Conservation (phyloP, 176 grass and related monocot genomes). For the Carex scoparia region DNA sequence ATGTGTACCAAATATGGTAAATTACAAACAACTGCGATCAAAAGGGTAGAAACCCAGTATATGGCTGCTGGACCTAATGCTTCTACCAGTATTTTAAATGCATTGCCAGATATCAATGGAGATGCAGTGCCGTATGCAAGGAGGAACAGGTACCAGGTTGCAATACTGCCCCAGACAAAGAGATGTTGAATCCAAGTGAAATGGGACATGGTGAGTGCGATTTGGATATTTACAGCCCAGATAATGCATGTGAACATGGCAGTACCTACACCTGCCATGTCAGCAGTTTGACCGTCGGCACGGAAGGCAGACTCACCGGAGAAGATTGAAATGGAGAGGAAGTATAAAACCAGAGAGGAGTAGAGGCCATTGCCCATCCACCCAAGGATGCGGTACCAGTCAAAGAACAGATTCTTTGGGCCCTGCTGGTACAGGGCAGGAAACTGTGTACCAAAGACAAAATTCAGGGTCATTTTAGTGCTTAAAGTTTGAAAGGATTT, state of each 20-base stretch:
- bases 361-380: slow-evolving; percentile 99
- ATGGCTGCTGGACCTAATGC: slow-evolving; percentile 77
- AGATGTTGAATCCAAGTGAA: slow-evolving; percentile 99
- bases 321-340: slow-evolving; percentile 86
- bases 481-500: not conserved
- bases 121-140: slow-evolving; percentile 58
- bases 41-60: slow-evolving; percentile 68
- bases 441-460: slow-evolving; percentile 52
- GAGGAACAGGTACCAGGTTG: slow-evolving; percentile 90
- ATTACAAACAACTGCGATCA: slow-evolving; percentile 79
- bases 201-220: slow-evolving; percentile 95
- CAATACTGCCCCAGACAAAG: slow-evolving; percentile 91
- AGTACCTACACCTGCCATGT: slow-evolving; percentile 89
- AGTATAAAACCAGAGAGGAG: slow-evolving; percentile 82
- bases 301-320: slow-evolving; percentile 58
- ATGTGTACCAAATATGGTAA: slow-evolving; percentile 92
- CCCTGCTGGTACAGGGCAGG: slow-evolving; percentile 98
- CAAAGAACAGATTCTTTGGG: slow-evolving; percentile 93
- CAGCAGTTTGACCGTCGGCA: slow-evolving; percentile 67
- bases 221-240: slow-evolving; percentile 96
- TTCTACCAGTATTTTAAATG: slow-evolving; percentile 71
- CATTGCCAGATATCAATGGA: slow-evolving; percentile 38
- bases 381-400: slow-evolving; percentile 91
- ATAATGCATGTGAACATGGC: slow-evolving; percentile 98
- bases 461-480: not conserved